Evolutionary conservation across 176 grass and related monocot species (phyloP).

Genomic region (Oryza punctata): DNA sequence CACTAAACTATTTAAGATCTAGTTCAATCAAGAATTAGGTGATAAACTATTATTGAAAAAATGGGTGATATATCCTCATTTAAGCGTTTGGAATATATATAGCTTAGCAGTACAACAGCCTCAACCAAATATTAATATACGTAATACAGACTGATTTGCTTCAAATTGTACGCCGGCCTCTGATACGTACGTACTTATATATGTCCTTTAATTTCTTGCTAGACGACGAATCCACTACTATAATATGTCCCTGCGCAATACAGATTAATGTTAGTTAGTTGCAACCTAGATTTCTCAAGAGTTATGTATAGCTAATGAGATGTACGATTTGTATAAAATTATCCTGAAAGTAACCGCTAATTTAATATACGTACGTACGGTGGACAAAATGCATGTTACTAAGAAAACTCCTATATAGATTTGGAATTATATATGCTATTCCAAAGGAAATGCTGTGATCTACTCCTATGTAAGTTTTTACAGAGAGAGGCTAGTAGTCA

Average conservation of each 20-base stretch:
- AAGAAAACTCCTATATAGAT: not conserved
- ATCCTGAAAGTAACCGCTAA: not conserved
- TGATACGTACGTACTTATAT: not conserved
- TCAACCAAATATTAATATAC: constrained; percentile 25
- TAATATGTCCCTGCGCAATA: not conserved
- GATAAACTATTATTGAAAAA: not conserved
- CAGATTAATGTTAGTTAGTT: not conserved
- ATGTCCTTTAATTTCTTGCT: not conserved
- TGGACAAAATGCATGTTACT: not conserved
- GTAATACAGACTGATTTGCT: not conserved
- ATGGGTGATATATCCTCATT: constrained; percentile 4
- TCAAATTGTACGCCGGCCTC: not conserved
- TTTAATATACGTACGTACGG: too few species aligned
- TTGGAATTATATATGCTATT: too few species aligned
- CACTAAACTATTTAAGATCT: not conserved
- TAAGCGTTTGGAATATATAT: constrained; percentile 21
- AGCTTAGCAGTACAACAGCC: constrained; percentile 22
- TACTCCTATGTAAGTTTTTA: too few species aligned
- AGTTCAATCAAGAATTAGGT: not conserved
- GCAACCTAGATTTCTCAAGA: not conserved
- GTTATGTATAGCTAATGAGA: not conserved
- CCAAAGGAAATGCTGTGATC: too few species aligned
- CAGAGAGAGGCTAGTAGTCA: too few species aligned
- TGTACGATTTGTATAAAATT: not conserved
- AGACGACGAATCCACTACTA: not conserved